These are phyloP conservation scores for Lipomyces kockii DNA, from an alignment of 805 yeast genomes.

Conservation along the genomic window DNA sequence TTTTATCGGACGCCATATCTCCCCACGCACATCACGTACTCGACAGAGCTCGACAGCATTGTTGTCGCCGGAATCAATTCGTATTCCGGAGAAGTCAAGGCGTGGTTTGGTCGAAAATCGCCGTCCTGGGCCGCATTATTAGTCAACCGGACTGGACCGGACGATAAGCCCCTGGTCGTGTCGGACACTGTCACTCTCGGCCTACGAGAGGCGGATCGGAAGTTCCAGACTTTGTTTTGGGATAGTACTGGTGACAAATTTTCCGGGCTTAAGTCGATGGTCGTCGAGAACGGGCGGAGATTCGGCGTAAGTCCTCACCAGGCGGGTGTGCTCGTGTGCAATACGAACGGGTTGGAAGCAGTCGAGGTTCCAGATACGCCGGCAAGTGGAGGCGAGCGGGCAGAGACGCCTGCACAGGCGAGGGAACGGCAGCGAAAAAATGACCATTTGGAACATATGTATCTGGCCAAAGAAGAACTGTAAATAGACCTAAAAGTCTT, in stretches of 20 bases:
- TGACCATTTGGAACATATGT: constrained; percentile 33
- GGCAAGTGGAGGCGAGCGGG: constrained; percentile 1
- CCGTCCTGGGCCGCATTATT: constrained; percentile 35
- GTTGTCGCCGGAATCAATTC: constrained; percentile 24
- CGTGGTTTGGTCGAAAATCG: constrained; percentile 30
- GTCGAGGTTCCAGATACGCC: constrained; percentile 28
- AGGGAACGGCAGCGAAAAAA: constrained; percentile 7
- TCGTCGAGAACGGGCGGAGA: constrained; percentile 34
- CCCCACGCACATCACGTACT: constrained; percentile 32
- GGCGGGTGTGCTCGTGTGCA: constrained; percentile 34
- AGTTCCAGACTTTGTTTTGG: constrained; percentile 35
- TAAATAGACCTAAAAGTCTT: constrained; percentile 5
- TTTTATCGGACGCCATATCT: constrained; percentile 34
- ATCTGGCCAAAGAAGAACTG: constrained; percentile 31
- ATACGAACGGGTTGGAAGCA: constrained; percentile 32
- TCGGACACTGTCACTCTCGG: constrained; percentile 30
- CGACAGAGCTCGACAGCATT: constrained; percentile 31
- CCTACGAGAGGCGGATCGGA: constrained; percentile 23
- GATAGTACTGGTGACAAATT: constrained; percentile 30
- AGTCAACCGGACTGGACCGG: constrained; percentile 24
- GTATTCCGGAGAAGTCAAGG: constrained; percentile 28
- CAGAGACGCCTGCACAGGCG: constrained; percentile 4
- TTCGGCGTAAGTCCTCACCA: constrained; percentile 35
- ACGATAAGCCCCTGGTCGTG: constrained; percentile 29
- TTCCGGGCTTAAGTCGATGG: constrained; percentile 29